Evolutionary conservation across 2,329 filamentous ascomycete species (phyloP).

Genomic region (Trichoderma atrobrunneum): DNA sequence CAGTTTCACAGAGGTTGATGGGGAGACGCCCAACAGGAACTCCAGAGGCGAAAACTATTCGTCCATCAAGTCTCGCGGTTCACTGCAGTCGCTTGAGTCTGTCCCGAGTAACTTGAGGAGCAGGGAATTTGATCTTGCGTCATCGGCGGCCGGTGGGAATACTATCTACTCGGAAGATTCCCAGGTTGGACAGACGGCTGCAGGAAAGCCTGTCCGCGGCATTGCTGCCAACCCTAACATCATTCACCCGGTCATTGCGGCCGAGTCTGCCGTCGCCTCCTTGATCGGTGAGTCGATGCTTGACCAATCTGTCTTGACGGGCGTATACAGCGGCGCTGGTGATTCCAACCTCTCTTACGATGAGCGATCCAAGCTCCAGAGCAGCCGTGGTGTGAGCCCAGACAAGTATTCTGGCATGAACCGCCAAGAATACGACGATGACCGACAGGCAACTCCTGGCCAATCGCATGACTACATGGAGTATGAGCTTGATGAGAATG

Average conservation of each 20-base stretch:
- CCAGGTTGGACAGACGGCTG: slow-evolving; percentile 57
- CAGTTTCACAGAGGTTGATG: slow-evolving; percentile 71
- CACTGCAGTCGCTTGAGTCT: slow-evolving; percentile 35
- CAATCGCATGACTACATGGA: slow-evolving; percentile 49
- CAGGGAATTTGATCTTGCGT: slow-evolving; percentile 53
- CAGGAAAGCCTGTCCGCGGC: slow-evolving; percentile 68
- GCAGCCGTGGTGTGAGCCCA: slow-evolving; percentile 39
- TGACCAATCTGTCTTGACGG: slow-evolving; percentile 67
- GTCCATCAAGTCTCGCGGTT: slow-evolving; percentile 52
- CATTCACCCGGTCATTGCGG: slow-evolving; percentile 66
- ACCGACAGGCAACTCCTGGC: slow-evolving; percentile 41
- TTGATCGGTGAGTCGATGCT: slow-evolving; percentile 72
- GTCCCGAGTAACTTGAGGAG: slow-evolving; percentile 42
- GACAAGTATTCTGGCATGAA: slow-evolving; percentile 41
- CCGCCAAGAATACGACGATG: slow-evolving; percentile 39
- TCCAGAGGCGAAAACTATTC: slow-evolving; percentile 56
- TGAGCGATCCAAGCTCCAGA: slow-evolving; percentile 31
- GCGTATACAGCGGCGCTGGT: slow-evolving; percentile 40
- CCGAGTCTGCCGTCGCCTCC: slow-evolving; percentile 90
- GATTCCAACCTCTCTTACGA: slow-evolving; percentile 39
- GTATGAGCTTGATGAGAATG: slow-evolving; percentile 58
- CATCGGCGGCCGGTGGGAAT: slow-evolving; percentile 51
- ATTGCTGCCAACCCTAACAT: slow-evolving; percentile 73
- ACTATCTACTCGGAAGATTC: slow-evolving; percentile 52
- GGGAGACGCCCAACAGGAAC: slow-evolving; percentile 53